phyloP scores from a whole-genome alignment of 441 rosid species.

The Jatropha podagrica region DNA sequence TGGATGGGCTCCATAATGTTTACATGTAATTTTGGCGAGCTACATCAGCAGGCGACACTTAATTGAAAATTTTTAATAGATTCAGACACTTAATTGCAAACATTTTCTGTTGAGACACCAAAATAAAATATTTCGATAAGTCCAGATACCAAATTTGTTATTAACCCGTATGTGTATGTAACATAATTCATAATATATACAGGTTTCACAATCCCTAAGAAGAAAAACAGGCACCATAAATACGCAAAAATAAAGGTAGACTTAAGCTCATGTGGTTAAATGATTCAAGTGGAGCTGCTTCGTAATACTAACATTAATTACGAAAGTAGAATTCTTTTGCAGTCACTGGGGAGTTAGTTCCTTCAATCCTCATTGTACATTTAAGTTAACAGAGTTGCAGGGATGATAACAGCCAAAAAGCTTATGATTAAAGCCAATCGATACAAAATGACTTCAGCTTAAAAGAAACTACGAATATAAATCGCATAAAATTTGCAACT shows the following conservation, averaged over 20 bases:
- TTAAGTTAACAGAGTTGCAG: constrained; percentile 1
- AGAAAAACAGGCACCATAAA: not conserved
- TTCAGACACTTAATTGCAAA: no score
- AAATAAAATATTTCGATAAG: no score
- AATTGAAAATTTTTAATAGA: no score
- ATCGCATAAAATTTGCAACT: not conserved
- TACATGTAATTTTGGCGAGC: no score
- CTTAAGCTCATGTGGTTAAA: not conserved
- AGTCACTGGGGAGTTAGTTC: constrained; percentile 12
- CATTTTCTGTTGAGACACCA: no score
- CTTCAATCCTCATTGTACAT: not conserved
- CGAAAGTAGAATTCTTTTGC: constrained; percentile 8
- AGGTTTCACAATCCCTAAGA: not conserved
- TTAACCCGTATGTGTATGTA: not conserved
- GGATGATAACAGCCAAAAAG: constrained; percentile 10
- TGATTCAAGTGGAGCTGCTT: constrained; percentile 3
- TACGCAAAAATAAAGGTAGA: not conserved
- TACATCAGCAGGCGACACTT: no score
- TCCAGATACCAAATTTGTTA: no score
- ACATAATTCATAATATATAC: not conserved
- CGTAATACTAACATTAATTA: constrained; percentile 6
- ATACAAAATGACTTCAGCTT: not conserved
- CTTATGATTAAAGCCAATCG: not conserved
- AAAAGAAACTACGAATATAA: not conserved
- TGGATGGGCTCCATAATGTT: no score